These are phyloP conservation scores for Amanita subjunquillea DNA, from an alignment of 768 basidiomycete genomes.

Conservation along the genomic window DNA sequence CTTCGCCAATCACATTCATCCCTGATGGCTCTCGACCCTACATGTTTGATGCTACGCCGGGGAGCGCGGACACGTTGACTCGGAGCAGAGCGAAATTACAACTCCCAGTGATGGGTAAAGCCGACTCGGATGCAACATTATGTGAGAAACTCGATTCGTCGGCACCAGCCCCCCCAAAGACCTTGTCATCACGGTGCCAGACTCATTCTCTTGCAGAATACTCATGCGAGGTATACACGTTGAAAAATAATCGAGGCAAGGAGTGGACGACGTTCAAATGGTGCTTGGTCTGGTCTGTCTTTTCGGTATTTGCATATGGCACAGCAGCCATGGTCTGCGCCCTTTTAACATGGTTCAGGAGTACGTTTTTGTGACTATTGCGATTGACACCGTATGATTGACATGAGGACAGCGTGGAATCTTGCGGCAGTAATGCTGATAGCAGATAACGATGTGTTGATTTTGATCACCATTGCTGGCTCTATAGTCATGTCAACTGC, in stretches of 20 bases:
- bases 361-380: slow-evolving; percentile 20
- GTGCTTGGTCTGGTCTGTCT: slow-evolving; percentile 45
- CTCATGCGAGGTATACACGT: slow-evolving; percentile 13
- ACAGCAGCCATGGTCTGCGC: slow-evolving; percentile 37
- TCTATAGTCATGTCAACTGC: slow-evolving; percentile 46
- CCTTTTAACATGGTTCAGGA: slow-evolving; percentile 49
- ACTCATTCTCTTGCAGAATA: slow-evolving; percentile 22
- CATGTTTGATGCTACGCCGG: background rate
- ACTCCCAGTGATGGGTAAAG: background rate
- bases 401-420: slow-evolving; percentile 35
- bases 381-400: background rate
- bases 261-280: slow-evolving; percentile 60
- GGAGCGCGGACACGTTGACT: background rate
- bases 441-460: slow-evolving; percentile 44
- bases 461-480: slow-evolving; percentile 48
- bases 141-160: slow-evolving; percentile 11
- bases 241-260: slow-evolving; percentile 9
- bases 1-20: background rate
- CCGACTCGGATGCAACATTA: slow-evolving; percentile 8
- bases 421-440: slow-evolving; percentile 54
- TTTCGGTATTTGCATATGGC: slow-evolving; percentile 45
- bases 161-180: slow-evolving; percentile 12
- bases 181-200: background rate
- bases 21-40: background rate
- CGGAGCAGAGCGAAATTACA: background rate